Base-by-base conservation (phyloP, 352 stramenopile species). In the Phytopythium boreale region DNA sequence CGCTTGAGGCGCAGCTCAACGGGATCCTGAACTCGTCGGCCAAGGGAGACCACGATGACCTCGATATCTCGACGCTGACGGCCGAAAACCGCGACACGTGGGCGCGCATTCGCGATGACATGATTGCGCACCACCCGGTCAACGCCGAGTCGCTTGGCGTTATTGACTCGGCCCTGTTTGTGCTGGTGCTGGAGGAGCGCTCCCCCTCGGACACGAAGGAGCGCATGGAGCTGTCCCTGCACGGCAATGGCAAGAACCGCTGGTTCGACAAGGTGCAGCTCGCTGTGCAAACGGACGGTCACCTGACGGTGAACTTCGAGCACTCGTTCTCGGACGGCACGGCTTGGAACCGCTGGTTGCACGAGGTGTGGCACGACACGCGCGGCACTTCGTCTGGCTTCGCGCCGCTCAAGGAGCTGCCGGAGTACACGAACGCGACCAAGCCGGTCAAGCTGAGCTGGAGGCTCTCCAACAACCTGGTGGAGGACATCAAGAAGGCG, bases 241-340 rank as follows among this genome's bases (percentile, higher is more conserved):
- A 96, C 50, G 90, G 92, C 22, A 79, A 93, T 43, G 80, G 79
- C 14, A 76, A 72, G 31, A 88, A 92, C 61, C 82, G 93, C 52
- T 98, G 92, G 93, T 98, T 97, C 60, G 93, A 98, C 79, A 98
- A 98, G 80, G 78, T 97, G 61, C 87, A 95, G 63, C 76, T 98
- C 47, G 92, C 97, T 41, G 84, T 82, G 34, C 82, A 96, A 50
- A 71, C 70, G 19, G 87, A 96, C 62, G 93, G 93, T 22, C 80
- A 92, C 61, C 55, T 98, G 52, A 93, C 84, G 15, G 75, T 97
- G n/a, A 98, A 98, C 74, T 98, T 97, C 67, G 93, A 98, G 69
- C 93, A 98, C 75, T 97, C 91, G 49, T 97, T 97, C 68, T 97
- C 89, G 22, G 93, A 98, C 61, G 93, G 93, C 26, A 97, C 94